phyloP scores from a whole-genome alignment of 192 early-diverging fungal species.

The Coemansia sp. region DNA sequence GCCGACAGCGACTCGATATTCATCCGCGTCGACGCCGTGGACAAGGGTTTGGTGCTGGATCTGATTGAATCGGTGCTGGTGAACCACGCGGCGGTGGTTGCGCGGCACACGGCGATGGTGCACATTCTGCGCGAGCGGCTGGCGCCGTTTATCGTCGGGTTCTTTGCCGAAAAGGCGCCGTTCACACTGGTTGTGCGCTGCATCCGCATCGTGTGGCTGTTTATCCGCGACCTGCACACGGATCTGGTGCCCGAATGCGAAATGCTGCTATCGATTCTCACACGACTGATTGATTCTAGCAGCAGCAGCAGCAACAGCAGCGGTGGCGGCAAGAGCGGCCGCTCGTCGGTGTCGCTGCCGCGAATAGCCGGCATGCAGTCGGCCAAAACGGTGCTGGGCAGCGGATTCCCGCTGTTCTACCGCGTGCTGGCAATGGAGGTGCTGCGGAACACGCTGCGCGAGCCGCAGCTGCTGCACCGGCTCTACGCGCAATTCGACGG shows the following conservation, averaged over 20 bases:
- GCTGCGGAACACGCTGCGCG: constrained; percentile 57
- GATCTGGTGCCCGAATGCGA: constrained; percentile 76
- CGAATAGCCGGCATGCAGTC: neutral
- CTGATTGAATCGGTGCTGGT: constrained; percentile 86
- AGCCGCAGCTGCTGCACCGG: constrained; percentile 58
- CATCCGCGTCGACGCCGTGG: constrained; percentile 43
- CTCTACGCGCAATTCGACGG: constrained; percentile 77
- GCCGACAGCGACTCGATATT: constrained; percentile 66
- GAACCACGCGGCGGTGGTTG: constrained; percentile 73
- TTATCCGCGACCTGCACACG: constrained; percentile 60
- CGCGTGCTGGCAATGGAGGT: constrained; percentile 42
- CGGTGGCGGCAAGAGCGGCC: constrained; percentile 4
- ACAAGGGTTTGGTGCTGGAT: constrained; percentile 82
- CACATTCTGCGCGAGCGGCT: constrained; percentile 72
- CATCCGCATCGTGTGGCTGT: constrained; percentile 71
- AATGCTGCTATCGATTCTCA: constrained; percentile 86
- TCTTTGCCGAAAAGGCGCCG: constrained; percentile 77
- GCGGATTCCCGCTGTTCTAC: constrained; percentile 25
- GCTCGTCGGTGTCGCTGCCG: constrained; percentile 10
- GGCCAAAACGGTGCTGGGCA: neutral
- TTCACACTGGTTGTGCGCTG: constrained; percentile 81
- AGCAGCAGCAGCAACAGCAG: constrained; percentile 13
- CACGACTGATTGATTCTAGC: constrained; percentile 76
- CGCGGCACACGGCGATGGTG: constrained; percentile 70
- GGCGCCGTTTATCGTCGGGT: constrained; percentile 89